phyloP scores from a whole-genome alignment of 129 eudicot genomes.

The Oenanthe sinensis region DNA sequence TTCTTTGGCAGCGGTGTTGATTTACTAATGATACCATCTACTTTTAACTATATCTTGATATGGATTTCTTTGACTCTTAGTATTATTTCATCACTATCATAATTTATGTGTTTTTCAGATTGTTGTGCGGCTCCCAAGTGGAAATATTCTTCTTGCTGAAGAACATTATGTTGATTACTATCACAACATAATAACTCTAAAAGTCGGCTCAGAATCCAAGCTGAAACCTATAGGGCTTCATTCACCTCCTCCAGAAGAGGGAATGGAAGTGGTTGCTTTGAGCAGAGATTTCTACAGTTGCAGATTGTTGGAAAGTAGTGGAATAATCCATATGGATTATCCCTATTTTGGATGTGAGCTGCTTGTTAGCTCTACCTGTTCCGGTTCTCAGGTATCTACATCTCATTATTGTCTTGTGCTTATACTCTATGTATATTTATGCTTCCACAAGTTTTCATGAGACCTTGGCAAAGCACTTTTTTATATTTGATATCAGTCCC shows the following conservation, averaged over 20 bases:
- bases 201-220: not conserved
- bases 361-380: not conserved
- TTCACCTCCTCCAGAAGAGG: not conserved
- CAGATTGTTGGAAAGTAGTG: not conserved
- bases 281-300: not conserved
- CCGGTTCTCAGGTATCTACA: not conserved
- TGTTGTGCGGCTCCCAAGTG: not conserved
- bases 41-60: too few species aligned
- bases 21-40: too few species aligned
- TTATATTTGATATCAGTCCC: too few species aligned
- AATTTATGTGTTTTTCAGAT: not conserved
- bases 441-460: not conserved
- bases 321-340: not conserved
- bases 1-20: too few species aligned
- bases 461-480: not conserved
- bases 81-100: not conserved
- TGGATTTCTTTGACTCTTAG: not conserved
- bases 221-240: not conserved
- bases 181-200: not conserved
- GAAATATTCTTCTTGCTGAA: not conserved
- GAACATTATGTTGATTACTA: not conserved
- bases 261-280: not conserved
- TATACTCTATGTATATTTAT: too few species aligned
- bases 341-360: not conserved
- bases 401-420: too few species aligned